Conservation (phyloP, 768 basidiomycete genomes). For the Tylopilus balloui region DNA sequence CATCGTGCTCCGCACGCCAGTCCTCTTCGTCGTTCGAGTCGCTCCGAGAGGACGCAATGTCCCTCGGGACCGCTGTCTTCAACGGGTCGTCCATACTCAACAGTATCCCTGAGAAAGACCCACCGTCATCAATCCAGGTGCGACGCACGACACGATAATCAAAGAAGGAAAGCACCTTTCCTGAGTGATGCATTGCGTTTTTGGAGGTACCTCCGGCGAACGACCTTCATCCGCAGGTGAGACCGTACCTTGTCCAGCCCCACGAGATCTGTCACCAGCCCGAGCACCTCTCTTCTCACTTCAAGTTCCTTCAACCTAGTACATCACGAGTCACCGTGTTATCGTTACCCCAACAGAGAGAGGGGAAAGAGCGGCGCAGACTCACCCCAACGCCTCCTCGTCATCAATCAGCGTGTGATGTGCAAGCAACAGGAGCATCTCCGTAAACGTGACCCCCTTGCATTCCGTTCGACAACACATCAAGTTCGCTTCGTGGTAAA, state of each 20-base stretch:
- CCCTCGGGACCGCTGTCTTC: slow-evolving; percentile 37
- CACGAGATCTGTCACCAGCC: slow-evolving; percentile 76
- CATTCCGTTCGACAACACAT: slow-evolving; percentile 51
- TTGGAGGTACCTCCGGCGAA: slow-evolving; percentile 62
- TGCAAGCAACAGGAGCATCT: slow-evolving; percentile 81
- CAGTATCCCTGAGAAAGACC: slow-evolving; percentile 58
- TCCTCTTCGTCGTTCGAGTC: neutral
- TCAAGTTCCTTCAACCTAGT: slow-evolving; percentile 78
- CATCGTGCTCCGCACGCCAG: neutral
- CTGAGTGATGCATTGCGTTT: slow-evolving; percentile 30
- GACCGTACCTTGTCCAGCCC: slow-evolving; percentile 82
- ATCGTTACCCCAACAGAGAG: neutral
- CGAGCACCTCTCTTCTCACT: slow-evolving; percentile 66
- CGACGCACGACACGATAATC: too few relatives aligned
- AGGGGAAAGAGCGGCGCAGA: neutral
- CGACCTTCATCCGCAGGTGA: slow-evolving; percentile 64
- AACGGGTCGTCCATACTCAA: slow-evolving; percentile 49
- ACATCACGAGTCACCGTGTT: neutral
- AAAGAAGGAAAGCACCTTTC: slow-evolving; percentile 22
- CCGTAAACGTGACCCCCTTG: slow-evolving; percentile 84
- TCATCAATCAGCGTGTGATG: slow-evolving; percentile 93
- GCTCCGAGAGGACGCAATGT: slow-evolving; percentile 45
- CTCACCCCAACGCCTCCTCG: slow-evolving; percentile 77
- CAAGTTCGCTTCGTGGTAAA: slow-evolving; percentile 85
- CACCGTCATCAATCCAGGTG: neutral